Evolutionary conservation across 1,284 basidiomycete genomes (phyloP), one percentile per base, ranked within the genome.

Genomic region (Ceratobasidium sp.): DNA sequence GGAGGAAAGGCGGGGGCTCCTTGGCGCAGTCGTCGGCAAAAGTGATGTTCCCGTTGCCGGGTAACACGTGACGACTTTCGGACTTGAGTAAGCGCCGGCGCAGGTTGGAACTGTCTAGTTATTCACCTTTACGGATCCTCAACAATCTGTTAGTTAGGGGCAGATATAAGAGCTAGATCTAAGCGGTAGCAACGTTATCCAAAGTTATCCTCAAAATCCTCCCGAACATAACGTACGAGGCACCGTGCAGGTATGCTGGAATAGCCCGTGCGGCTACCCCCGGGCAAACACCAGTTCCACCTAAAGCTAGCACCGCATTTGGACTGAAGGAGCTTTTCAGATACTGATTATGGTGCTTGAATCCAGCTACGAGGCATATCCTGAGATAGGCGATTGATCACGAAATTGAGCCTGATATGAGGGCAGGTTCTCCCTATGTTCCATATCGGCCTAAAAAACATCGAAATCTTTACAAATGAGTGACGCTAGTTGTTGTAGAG

Each of bases 391-490:
- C 12, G 8, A 12, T 44, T 44, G 41, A 10, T 44, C 8, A 12
- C 4, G 8, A 38, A 8, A 44, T 44, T 10, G 41, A 44, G 7
- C 41, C 12, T 10, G 8, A 44, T n/a, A n/a, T n/a, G n/a, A n/a
- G n/a, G n/a, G n/a, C n/a, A n/a, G n/a, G n/a, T n/a, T n/a, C n/a
- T n/a, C n/a, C n/a, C n/a, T n/a, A 44, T 44, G 8, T 4, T 44
- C 7, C 12, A 12, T 44, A 44, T 93, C 68, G 89, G 12, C 1
- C 41, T 44, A 10, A 12, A 91, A 91, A 2, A 83, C 83, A 18
- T 82, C 86, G 20, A 93, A 92, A 84, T 89, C 90, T 23, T 83
- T 92, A 18, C 85, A 90, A 68, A 86, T 86, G 78, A 89, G 88
- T 18, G 86, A 85, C n/a, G 87, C n/a, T 88, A 1, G 82, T 82